Evolutionary conservation across 345 rosid genomes (phyloP).

Genomic region (Boechera stricta): DNA sequence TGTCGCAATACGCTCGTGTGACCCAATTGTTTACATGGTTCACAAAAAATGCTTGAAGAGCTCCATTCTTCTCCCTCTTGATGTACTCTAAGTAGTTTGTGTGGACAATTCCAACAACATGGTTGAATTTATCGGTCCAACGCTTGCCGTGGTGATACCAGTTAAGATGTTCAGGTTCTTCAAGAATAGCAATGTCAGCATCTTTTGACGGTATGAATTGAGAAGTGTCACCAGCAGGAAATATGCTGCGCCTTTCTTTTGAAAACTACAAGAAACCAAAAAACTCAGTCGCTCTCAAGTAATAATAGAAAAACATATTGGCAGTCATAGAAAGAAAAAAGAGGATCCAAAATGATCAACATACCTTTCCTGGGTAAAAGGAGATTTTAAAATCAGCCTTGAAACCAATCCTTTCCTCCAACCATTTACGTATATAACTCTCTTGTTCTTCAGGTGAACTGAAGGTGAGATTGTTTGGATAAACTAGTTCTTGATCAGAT

Average conservation of each 20-base stretch:
- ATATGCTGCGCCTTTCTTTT: conserved; percentile 89
- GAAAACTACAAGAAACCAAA: conserved; percentile 64
- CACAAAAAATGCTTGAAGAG: conserved; percentile 90
- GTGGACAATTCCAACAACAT: conserved; percentile 96
- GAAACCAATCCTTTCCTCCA: conserved; percentile 91
- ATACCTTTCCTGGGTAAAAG: conserved; percentile 99
- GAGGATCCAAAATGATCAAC: conserved; percentile 24
- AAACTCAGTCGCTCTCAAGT: conserved; percentile 18
- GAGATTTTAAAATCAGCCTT: conserved; percentile 89
- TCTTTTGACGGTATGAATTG: conserved; percentile 85
- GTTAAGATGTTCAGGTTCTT: conserved; percentile 97
- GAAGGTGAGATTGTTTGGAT: conserved; percentile 84
- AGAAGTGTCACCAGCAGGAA: conserved; percentile 97
- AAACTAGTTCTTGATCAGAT: conserved; percentile 95
- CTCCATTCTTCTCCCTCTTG: conserved; percentile 95
- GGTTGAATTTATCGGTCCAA: conserved; percentile 96
- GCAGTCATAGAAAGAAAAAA: background rate
- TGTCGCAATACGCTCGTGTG: conserved; percentile 85
- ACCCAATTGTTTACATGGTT: conserved; percentile 95
- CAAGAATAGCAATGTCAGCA: conserved; percentile 92
- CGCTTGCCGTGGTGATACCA: conserved; percentile 99
- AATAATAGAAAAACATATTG: background rate
- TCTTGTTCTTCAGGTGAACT: conserved; percentile 97
- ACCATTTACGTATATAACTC: conserved; percentile 89
- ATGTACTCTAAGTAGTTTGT: conserved; percentile 98